Percentiles rank a stretch among this genome's conserved stretches.
These are phyloP conservation scores for Aureobasidium sp. DNA, from an alignment of 2,329 filamentous ascomycete genomes.

Conservation along the genomic window DNA sequence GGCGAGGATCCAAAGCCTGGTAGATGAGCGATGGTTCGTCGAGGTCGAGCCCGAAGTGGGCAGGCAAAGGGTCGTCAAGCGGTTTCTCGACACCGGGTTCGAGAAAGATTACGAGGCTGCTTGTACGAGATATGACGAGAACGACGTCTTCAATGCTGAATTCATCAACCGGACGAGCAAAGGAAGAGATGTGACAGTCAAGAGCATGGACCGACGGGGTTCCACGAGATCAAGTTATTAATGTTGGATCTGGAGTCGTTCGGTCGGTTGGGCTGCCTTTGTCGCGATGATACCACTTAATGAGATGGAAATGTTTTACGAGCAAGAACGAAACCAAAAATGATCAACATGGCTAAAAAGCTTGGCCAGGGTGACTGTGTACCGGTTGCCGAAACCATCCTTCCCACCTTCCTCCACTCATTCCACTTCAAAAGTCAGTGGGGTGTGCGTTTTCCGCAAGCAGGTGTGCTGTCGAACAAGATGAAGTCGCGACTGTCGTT, in stretches of 20 bases:
- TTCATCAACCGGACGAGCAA: slow-evolving; percentile 9
- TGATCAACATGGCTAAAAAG: not conserved
- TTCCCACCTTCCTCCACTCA: not conserved
- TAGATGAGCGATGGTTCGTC: slow-evolving; percentile 6
- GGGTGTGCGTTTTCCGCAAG: not conserved
- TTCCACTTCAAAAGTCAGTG: not conserved
- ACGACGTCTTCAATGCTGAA: slow-evolving; percentile 6
- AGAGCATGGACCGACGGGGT: not conserved
- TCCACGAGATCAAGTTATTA: not conserved
- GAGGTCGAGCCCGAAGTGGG: not conserved
- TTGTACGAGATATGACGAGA: slow-evolving; percentile 5
- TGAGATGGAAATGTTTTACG: not conserved
- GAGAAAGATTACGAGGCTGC: slow-evolving; percentile 5
- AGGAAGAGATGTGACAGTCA: not conserved
- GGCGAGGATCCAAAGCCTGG: not conserved
- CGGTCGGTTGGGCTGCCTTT: not conserved
- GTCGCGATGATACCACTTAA: not conserved
- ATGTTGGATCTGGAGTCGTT: not conserved
- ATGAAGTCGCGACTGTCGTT: not conserved
- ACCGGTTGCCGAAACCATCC: not conserved
- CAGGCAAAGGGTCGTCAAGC: slow-evolving; percentile 1
- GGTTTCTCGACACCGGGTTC: not conserved
- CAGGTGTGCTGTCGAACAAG: not conserved
- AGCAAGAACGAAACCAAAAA: not conserved
- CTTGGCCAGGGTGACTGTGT: slow-evolving; percentile 5